Evolutionary conservation across 139 green algal species (phyloP), one percentile per base, ranked within the genome.

Genomic region (Coelastrella sp.): DNA sequence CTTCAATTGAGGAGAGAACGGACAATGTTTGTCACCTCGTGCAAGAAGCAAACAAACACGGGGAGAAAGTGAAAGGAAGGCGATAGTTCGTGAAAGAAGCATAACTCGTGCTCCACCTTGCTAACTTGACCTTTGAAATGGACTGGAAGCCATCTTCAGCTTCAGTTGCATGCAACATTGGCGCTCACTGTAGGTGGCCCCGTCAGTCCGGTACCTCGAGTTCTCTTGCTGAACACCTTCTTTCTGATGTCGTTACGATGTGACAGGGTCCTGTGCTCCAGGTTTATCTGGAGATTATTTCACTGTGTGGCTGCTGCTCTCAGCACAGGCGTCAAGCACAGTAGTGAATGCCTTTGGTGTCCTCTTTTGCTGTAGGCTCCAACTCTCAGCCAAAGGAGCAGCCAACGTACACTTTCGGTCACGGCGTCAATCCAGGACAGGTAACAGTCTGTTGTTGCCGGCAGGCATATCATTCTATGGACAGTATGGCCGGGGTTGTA

Each of bases 341-440:
- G 32, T 47, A 47, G 0, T 47, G 32, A 47, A 47, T 47, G 32
- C 32, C 0, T 47, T 47, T 47, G 32, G 32, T 47, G 32, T 47
- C 32, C 32, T 47, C 32, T 47, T 0, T 47, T 47, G 32, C 32
- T 47, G 22, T 16, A 87, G 81, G 81, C 23, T 77, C 60, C 17
- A 87, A 87, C 10, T 68, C 81, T 22, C 23, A 22, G 54, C 47
- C 47, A 4, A 83, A 83, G 54, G 11, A 13, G 54, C 47, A 22
- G 11, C 47, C 77, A 8, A 64, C 64, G 16, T 87, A 87, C 64
- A 87, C 81, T 4, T 87, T 87, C 17, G 81, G 81, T 5, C 81
- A 87, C 77, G 81, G 81, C 5, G 65, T n/a, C 54, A 61, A n/a
- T 0, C 23, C 74, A 60, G 22, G 22, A 6, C 32, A 83, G 77